Percentiles rank a stretch among this genome's conserved stretches.
Conservation (phyloP, 2,329 filamentous ascomycete genomes). For the Pseudogymnoascus sp. region DNA sequence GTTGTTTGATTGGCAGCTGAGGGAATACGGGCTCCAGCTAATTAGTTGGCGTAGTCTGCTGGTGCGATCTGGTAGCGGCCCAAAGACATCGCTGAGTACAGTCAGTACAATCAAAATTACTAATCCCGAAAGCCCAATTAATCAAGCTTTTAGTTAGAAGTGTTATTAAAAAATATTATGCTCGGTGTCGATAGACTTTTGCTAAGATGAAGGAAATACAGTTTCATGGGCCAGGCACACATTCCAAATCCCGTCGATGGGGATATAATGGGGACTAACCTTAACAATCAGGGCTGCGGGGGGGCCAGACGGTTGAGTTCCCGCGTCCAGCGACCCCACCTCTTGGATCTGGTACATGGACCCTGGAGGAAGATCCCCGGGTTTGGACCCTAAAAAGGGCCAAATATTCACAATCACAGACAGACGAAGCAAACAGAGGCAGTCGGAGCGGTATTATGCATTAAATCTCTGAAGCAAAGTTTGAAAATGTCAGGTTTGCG, state of each 20-base stretch:
- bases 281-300: not conserved
- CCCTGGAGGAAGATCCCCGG: not conserved
- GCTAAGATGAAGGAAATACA: not conserved
- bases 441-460: not conserved
- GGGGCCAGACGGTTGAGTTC: not conserved
- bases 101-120: not conserved
- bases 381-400: not conserved
- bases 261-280: not conserved
- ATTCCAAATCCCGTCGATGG: not conserved
- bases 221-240: not conserved
- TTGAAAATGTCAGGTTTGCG: not conserved
- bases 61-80: not conserved
- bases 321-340: not conserved
- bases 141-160: not conserved
- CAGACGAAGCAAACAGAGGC: not conserved
- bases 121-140: not conserved
- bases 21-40: not conserved
- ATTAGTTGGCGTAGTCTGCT: not conserved
- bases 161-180: not conserved
- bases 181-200: not conserved
- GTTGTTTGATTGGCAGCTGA: not conserved
- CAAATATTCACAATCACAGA: not conserved
- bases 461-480: not conserved
- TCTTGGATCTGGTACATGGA: not conserved
- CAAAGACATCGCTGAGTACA: no score